phyloP scores from a whole-genome alignment of 164 flowering plant species.

The Vitis rotundifolia region DNA sequence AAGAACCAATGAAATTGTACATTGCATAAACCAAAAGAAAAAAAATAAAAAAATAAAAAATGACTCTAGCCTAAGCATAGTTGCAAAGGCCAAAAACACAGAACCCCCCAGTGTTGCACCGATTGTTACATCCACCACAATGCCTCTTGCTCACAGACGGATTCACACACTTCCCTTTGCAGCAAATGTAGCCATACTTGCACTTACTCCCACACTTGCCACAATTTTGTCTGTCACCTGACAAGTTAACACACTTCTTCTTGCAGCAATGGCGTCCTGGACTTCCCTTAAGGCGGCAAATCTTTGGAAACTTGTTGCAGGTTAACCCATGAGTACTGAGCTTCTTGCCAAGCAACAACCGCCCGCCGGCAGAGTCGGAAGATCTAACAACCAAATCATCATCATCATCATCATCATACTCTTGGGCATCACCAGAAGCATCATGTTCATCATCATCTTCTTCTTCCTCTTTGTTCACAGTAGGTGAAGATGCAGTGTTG shows the following conservation, averaged over 20 bases:
- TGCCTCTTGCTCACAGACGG: constrained; percentile 10
- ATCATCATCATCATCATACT: no score
- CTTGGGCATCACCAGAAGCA: no score
- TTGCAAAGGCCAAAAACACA: constrained; percentile 25
- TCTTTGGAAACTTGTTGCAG: constrained; percentile 14
- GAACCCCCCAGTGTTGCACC: constrained; percentile 6
- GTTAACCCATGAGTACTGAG: not conserved
- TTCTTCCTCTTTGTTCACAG: no score
- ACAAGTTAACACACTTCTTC: constrained; percentile 15
- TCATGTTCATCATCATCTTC: no score
- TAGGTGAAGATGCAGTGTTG: no score
- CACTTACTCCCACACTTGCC: constrained; percentile 21
- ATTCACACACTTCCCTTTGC: constrained; percentile 21
- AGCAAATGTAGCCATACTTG: constrained; percentile 12
- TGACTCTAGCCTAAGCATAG: constrained; percentile 15
- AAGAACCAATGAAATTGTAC: no score
- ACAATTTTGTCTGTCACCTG: constrained; percentile 10
- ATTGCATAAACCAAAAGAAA: no score
- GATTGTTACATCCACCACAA: constrained; percentile 23
- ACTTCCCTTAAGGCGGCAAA: constrained; percentile 13
- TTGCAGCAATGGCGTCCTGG: constrained; percentile 17
- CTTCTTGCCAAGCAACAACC: no score
- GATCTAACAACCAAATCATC: no score
- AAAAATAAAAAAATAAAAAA: no score
- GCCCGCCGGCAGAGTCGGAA: no score